Conservation (phyloP, 257 asterid species). For the Penstemon davidsonii region DNA sequence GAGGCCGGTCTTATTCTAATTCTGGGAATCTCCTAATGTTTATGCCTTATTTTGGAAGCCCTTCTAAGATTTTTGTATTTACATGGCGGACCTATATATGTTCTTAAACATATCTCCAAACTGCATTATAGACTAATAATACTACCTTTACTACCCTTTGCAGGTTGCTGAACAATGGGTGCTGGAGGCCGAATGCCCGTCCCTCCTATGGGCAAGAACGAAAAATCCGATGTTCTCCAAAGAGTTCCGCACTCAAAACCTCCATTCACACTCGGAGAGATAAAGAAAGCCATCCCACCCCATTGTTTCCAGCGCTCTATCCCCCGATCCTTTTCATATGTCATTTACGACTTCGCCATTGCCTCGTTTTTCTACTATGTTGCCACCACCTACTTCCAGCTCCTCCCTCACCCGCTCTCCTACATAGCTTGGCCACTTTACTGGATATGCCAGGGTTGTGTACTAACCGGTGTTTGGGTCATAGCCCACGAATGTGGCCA, state of each 20-base stretch:
- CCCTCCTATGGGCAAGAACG: constrained; percentile 49
- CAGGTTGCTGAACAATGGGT: constrained; percentile 73
- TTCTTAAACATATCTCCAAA: background rate
- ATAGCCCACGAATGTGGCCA: constrained; percentile 40
- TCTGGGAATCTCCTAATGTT: background rate
- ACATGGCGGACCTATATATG: background rate
- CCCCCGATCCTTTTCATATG: constrained; percentile 75
- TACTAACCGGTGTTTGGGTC: constrained; percentile 70
- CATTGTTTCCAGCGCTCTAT: constrained; percentile 85
- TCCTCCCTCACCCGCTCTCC: constrained; percentile 53
- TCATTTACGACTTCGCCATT: constrained; percentile 53
- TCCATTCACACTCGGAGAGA: constrained; percentile 66
- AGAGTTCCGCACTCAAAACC: constrained; percentile 74
- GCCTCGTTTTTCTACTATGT: constrained; percentile 56
- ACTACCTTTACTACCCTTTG: background rate
- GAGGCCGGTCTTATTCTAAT: too few relatives aligned
- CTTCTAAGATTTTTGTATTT: background rate
- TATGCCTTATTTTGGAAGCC: background rate
- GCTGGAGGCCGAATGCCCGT: constrained; percentile 79
- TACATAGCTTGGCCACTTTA: constrained; percentile 72
- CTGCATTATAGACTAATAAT: background rate
- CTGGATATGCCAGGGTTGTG: constrained; percentile 69
- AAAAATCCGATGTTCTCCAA: constrained; percentile 40
- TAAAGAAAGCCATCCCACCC: constrained; percentile 85
- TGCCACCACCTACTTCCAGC: constrained; percentile 63